These are phyloP conservation scores for Klebsormidium nitens DNA, from an alignment of 139 green algal genomes.

Conservation along the genomic window DNA sequence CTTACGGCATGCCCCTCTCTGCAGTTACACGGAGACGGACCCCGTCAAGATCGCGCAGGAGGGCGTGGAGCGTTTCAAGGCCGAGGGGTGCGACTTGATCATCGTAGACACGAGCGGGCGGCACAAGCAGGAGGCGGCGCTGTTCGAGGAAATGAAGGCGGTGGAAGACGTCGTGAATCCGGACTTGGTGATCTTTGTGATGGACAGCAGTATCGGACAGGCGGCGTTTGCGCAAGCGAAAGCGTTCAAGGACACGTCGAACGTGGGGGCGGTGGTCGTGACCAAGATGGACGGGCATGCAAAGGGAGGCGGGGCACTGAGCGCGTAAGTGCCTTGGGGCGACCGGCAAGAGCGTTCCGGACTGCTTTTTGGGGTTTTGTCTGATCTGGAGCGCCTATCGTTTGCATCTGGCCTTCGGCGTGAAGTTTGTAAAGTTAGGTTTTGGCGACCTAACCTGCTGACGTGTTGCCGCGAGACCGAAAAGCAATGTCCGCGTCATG, in stretches of 20 bases:
- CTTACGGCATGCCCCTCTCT: constrained; percentile 75
- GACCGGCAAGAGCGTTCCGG: too few species aligned
- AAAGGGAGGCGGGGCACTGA: constrained; percentile 93
- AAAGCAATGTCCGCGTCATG: too few species aligned
- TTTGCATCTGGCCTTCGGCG: too few species aligned
- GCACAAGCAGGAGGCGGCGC: constrained; percentile 93
- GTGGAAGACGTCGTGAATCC: constrained; percentile 65
- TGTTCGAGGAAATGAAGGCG: constrained; percentile 99
- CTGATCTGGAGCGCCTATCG: too few species aligned
- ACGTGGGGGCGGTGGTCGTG: constrained; percentile 90
- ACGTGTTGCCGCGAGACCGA: too few species aligned
- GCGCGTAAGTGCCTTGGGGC: constrained; percentile 51
- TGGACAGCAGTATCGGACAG: constrained; percentile 97
- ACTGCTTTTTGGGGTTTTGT: too few species aligned
- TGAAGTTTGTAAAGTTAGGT: too few species aligned
- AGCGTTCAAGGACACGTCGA: constrained; percentile 90
- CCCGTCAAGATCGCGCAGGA: constrained; percentile 83
- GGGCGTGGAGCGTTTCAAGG: constrained; percentile 85
- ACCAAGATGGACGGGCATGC: constrained; percentile 99
- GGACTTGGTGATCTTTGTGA: constrained; percentile 94
- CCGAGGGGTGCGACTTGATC: constrained; percentile 83
- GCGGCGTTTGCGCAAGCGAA: constrained; percentile 94
- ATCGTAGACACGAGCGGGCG: constrained; percentile 95
- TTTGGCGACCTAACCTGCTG: too few species aligned
- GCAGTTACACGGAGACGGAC: constrained; percentile 92